Evolutionary conservation across 2,329 filamentous ascomycete genomes (phyloP), one percentile per base, ranked within the genome.

Genomic region (Colletotrichum sp.): DNA sequence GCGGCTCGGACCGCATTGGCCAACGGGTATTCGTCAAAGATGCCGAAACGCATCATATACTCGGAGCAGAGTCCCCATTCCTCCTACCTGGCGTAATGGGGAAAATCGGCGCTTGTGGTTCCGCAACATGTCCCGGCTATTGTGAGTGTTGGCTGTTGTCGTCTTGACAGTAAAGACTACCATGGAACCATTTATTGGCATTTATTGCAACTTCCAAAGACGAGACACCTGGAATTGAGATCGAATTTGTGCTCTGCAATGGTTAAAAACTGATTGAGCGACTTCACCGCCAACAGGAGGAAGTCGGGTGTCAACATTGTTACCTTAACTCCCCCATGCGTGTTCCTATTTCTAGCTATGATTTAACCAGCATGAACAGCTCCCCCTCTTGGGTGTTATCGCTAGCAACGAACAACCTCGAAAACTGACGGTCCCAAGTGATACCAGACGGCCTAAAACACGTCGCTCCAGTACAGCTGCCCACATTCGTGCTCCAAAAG

Each of bases 21-120:
- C 77, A 81, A 9, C 75, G 85, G 9, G 57, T 84, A 3, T 80
- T 86, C 60, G 80, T 82, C 24, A 77, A 79, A 52, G 80, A 83
- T 65, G 69, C 68, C 18, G 68, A 66, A 7, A 71, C 77, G 7
- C 79, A 79, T 3, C 59, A 78, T 8, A 80, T 84, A 3, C 26
- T 80, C 36, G 82, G 83, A 0, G 76, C 85, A 21, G 83, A 86
- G 71, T 76, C 83, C 12, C 83, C 84, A 0, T 85, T 83, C 60
- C 63, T 85, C 26, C 74, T 82, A 49, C 81, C 82, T 2, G 82
- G 80, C 0, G 15, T 83, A 83, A 26, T n/a, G 24, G 21, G 57
- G 70, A 49, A 30, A 18, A 2, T 36, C 18, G 26, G 15, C 18
- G 30, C 2, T n/a, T 44, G 36, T 21, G 24, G 26, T 10, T 32